Evolutionary conservation across 116 monocot species (phyloP), one percentile per base, ranked within the genome.

Genomic region (Zostera marina): DNA sequence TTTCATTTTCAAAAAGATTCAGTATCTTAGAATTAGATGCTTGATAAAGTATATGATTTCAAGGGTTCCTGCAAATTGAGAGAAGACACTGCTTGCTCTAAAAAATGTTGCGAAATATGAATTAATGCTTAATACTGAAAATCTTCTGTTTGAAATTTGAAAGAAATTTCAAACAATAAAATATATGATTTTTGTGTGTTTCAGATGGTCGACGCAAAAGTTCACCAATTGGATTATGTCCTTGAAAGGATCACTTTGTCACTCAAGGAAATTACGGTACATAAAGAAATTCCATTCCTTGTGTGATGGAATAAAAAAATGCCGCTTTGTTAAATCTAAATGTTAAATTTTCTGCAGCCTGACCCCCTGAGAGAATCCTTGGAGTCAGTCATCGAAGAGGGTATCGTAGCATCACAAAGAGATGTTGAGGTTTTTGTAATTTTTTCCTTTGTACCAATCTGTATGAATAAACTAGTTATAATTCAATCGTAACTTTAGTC

Each of bases 261-360:
- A 51, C 66, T 93, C 23, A 93, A 79, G 71, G 88, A 84, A 58
- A 71, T 88, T 59, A 84, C 26, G 76, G 93, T 93, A 84, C 23
- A 4, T 32, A 52, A 15, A 47, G 5, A 56, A 17, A 11, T 17
- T 14, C 66, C 7, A 15, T 59, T 59, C 13, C 70, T 8, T 53
- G 2, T 45, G 32, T 1, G n/a, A n/a, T 24, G 47, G 16, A 26
- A 17, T 62, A 15, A 20, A 23, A 23, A 54, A 24, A 45, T 55
- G 24, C 32, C 13, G 55, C 24, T 23, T 12, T 15, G 56, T 38
- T n/a, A 8, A 14, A 14, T n/a, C 8, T 5, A 22, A 22, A 56
- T 56, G 13, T 38, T 56, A 26, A 25, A n/a, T 26, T 72, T 63
- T 9, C 64, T 67, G 23, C 80, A 93, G 88, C 81, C 81, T 70